A percentile compares a stretch with the other conserved stretches of the same genome.
These are phyloP conservation scores for Gaertneriomyces semiglobifer DNA, from an alignment of 192 early-diverging fungal species.

Conservation along the genomic window DNA sequence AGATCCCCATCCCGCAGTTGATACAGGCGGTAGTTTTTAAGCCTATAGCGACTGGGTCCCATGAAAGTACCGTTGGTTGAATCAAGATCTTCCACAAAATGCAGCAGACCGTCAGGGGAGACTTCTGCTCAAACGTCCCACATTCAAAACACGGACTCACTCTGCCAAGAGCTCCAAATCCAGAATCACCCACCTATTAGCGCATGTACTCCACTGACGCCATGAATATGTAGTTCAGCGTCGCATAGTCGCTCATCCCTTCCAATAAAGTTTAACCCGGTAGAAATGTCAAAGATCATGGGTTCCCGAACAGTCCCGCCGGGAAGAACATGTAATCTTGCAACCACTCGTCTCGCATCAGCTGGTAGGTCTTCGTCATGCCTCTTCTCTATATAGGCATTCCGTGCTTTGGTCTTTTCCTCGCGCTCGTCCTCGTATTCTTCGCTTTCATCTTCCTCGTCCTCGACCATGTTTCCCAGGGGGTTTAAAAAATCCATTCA, in stretches of 20 bases:
- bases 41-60: constrained; percentile 13
- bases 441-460: background rate
- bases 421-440: background rate
- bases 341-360: constrained; percentile 4
- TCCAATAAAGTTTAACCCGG: constrained; percentile 34
- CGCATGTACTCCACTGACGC: constrained; percentile 35
- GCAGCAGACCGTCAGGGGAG: constrained; percentile 18
- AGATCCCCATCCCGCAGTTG: constrained; percentile 29
- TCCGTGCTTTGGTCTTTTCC: background rate
- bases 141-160: background rate
- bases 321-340: constrained; percentile 12
- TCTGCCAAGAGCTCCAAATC: background rate
- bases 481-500: too few species aligned
- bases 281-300: constrained; percentile 12
- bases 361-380: background rate
- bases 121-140: constrained; percentile 16
- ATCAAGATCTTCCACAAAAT: constrained; percentile 41
- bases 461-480: background rate
- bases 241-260: constrained; percentile 8
- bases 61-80: constrained; percentile 41
- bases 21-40: constrained; percentile 27
- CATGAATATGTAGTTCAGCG: constrained; percentile 14
- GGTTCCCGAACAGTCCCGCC: background rate
- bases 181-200: constrained; percentile 27
- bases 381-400: background rate